Percentiles rank a stretch among this genome's conserved stretches.
phyloP scores from a whole-genome alignment of 352 stramenopile species.

The Pythium monospermum region DNA sequence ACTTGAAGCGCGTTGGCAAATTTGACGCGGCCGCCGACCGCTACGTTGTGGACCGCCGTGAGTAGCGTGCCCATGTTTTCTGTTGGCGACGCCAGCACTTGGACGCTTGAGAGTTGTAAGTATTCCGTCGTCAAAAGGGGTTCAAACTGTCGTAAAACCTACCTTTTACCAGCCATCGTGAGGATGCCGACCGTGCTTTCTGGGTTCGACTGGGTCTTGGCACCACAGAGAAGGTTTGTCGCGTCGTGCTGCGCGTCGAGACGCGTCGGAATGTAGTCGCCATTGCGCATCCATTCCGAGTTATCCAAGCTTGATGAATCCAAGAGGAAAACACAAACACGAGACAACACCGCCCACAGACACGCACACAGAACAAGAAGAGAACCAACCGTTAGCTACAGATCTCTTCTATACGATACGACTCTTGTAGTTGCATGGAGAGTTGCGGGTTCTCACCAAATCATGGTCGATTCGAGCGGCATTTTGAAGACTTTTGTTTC shows the following conservation, averaged over 20 bases:
- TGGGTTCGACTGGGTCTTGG: slow-evolving; percentile 97
- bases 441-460: slow-evolving; percentile 46
- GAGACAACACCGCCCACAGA: slow-evolving; percentile 1
- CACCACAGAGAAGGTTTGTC: slow-evolving; percentile 95
- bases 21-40: slow-evolving; percentile 88
- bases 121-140: background rate
- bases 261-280: slow-evolving; percentile 98
- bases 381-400: slow-evolving; percentile 7
- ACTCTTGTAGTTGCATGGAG: background rate
- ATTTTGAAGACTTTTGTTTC: slow-evolving; percentile 31
- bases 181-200: slow-evolving; percentile 98
- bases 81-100: slow-evolving; percentile 95
- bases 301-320: slow-evolving; percentile 97
- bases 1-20: slow-evolving; percentile 96
- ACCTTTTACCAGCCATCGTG: slow-evolving; percentile 91
- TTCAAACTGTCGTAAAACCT: background rate
- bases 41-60: slow-evolving; percentile 89
- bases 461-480: slow-evolving; percentile 88
- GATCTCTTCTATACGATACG: background rate
- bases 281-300: slow-evolving; percentile 99
- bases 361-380: background rate
- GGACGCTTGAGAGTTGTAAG: slow-evolving; percentile 47
- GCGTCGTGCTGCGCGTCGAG: slow-evolving; percentile 98
- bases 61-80: slow-evolving; percentile 98
- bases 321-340: too few relatives aligned